Evolutionary conservation across 768 basidiomycete genomes (phyloP), one percentile per base, ranked within the genome.

Genomic region (Mycena pura): DNA sequence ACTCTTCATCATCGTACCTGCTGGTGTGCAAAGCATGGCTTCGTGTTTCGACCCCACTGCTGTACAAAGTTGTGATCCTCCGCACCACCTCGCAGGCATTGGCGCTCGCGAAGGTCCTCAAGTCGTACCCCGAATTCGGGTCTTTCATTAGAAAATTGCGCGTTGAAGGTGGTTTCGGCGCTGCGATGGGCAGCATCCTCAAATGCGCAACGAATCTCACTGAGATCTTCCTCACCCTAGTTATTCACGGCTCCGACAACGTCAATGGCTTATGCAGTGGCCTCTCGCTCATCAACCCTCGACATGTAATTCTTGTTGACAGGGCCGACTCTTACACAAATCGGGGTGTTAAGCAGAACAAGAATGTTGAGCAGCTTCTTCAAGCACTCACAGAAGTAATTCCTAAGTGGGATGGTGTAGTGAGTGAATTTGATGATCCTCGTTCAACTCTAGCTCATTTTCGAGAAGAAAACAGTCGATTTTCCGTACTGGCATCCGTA

Each of bases 1-100:
- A 45, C 28, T 57, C 54, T 22, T 32, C 43, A 28, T 57, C 54
- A 14, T 13, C 49, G 17, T 38, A 34, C n/a, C 49, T 51, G 9
- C 28, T 51, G 14, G 49, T 51, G 8, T 51, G n/a, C 50, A 63
- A 63, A 32, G 36, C 62, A n/a, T 63, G 62, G 62, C 34, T 63
- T 11, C 62, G 62, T n/a, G 43, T 57, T 8, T 40, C 56, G 15
- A 57, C 56, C 19, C 56, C 56, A 3, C 31, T 63, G 3, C 56
- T 63, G 6, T 63, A 63, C 19, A 31, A 57, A 28, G 56, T 58
- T 8, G 57, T 63, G 6, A 40, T 63, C 7, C 39, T 63, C 28
- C 56, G 62, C 1, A 49, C 55, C 6, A 57, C 41, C 21, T 56
- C 54, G 15, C 62, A 63, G 45, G 57, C 57, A 3, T 6, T n/a